Conservation (phyloP, 805 yeast genomes). For the Pichia sporocuriosa region DNA sequence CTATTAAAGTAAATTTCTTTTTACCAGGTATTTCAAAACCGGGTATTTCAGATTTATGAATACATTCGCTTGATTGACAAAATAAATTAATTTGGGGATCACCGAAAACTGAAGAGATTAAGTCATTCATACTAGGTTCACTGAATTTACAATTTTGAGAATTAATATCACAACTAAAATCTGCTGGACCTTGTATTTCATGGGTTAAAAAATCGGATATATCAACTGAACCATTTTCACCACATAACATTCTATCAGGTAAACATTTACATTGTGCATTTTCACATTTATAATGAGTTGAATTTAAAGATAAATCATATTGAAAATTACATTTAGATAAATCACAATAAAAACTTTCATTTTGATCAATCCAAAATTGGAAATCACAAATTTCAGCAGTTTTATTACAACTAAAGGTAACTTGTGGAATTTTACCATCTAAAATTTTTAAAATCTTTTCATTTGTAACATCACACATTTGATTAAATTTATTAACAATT, state of each 20-base stretch:
- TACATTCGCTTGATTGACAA: constrained; percentile 85
- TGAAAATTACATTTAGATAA: constrained; percentile 65
- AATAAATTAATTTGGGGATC: constrained; percentile 79
- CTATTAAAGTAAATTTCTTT: constrained; percentile 37
- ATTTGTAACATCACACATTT: constrained; percentile 92
- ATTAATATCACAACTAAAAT: constrained; percentile 69
- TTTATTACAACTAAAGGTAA: constrained; percentile 80
- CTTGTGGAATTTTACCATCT: constrained; percentile 80
- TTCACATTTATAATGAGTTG: constrained; percentile 73
- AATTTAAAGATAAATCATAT: constrained; percentile 52
- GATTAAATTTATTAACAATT: constrained; percentile 72
- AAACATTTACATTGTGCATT: constrained; percentile 80
- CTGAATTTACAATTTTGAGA: constrained; percentile 66
- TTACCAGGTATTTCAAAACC: constrained; percentile 71
- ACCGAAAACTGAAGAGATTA: constrained; percentile 89
- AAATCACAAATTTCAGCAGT: constrained; percentile 66
- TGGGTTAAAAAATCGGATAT: constrained; percentile 87
- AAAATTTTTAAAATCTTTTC: constrained; percentile 75
- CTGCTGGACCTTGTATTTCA: constrained; percentile 90
- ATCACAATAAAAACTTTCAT: constrained; percentile 87
- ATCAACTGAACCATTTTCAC: constrained; percentile 89
- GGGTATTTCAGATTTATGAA: constrained; percentile 88
- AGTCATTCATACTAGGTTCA: constrained; percentile 93
- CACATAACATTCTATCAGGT: constrained; percentile 91
- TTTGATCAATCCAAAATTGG: constrained; percentile 92